Conservation (phyloP, 2,329 filamentous ascomycete genomes). For the Diplodia scrobiculata region DNA sequence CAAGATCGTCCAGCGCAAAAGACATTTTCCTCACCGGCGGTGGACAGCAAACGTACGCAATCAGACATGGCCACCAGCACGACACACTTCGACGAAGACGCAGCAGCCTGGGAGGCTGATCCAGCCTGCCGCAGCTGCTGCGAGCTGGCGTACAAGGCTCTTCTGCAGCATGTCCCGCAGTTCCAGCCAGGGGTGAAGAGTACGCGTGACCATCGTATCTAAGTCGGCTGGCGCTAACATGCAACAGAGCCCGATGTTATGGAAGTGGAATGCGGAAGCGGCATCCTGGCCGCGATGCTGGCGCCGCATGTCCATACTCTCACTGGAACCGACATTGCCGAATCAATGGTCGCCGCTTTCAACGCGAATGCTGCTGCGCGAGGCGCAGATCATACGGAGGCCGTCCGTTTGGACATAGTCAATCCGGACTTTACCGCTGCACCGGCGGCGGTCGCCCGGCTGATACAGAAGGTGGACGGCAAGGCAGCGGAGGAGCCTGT, state of each 20-base stretch:
- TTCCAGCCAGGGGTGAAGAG: constrained; percentile 35
- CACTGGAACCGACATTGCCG: constrained; percentile 57
- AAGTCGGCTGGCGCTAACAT: neutral
- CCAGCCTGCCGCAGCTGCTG: constrained; percentile 53
- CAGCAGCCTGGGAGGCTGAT: constrained; percentile 58
- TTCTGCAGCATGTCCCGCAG: constrained; percentile 46
- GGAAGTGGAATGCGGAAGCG: constrained; percentile 61
- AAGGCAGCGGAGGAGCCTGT: neutral
- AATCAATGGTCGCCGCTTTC: constrained; percentile 59
- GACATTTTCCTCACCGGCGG: neutral
- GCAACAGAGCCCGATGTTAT: constrained; percentile 50
- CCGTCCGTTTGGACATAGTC: constrained; percentile 53
- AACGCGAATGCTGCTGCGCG: constrained; percentile 47
- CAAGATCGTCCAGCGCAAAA: neutral
- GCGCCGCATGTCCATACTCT: constrained; percentile 54
- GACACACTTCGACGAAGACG: constrained; percentile 58
- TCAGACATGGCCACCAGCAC: constrained; percentile 37
- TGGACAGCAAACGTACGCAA: neutral
- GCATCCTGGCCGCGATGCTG: constrained; percentile 55
- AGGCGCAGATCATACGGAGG: constrained; percentile 48
- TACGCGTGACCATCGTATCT: neutral
- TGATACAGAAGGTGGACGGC: constrained; percentile 42
- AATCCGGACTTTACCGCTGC: constrained; percentile 43
- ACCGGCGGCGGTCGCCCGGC: constrained; percentile 32
- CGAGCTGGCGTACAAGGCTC: constrained; percentile 51